Evolutionary conservation across 108 stramenopile species (phyloP).

Genomic region (Poteriospumella lacustris): DNA sequence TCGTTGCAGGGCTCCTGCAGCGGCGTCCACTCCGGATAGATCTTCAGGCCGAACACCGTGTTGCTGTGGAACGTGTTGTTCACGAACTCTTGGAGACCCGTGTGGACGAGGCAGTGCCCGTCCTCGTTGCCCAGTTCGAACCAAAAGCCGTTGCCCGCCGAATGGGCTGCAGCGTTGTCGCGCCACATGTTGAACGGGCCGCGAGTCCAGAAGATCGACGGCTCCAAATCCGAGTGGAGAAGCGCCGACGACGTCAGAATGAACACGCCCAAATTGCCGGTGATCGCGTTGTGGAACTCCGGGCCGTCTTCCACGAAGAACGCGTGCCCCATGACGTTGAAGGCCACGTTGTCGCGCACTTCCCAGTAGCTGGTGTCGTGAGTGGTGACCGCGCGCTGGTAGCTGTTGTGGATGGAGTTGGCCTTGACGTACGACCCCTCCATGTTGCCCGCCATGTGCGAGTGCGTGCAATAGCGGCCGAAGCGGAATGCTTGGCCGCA

Average conservation of each 20-base stretch:
- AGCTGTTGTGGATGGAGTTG: conserved; percentile 39
- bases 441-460: conserved; percentile 42
- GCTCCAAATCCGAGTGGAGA: conserved; percentile 23
- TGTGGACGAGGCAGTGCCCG: not conserved
- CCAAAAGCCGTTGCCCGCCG: conserved; percentile 12
- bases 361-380: conserved; percentile 42
- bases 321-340: conserved; percentile 43
- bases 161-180: conserved; percentile 25
- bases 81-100: conserved; percentile 19
- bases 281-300: conserved; percentile 37
- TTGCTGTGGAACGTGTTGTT: conserved; percentile 25
- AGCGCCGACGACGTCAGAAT: conserved; percentile 35
- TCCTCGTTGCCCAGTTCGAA: conserved; percentile 15
- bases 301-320: conserved; percentile 46
- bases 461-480: conserved; percentile 51
- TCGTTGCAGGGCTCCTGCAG: conserved; percentile 19
- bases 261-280: conserved; percentile 31
- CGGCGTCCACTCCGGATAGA: conserved; percentile 23
- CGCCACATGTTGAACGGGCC: conserved; percentile 5
- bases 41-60: conserved; percentile 13
- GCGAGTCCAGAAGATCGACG: conserved; percentile 30
- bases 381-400: conserved; percentile 46
- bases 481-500: conserved; percentile 36
- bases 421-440: conserved; percentile 31
- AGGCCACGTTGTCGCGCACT: conserved; percentile 24